Conservation (phyloP, 176 grass and related monocot genomes). For the Carex pumila region DNA sequence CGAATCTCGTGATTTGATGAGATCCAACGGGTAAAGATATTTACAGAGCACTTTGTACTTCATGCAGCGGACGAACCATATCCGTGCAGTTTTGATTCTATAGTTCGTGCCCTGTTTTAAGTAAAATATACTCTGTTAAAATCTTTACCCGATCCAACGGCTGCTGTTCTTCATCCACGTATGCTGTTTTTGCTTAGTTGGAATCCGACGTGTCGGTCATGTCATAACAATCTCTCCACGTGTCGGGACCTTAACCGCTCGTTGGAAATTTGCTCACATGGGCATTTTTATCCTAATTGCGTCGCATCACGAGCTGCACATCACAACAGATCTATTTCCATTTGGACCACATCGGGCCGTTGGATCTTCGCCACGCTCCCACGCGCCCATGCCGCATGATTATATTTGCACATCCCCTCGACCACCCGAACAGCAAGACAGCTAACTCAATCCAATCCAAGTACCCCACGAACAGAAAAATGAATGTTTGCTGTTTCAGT, state of each 20-base stretch:
- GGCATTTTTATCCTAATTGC: neutral
- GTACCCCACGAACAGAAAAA: neutral
- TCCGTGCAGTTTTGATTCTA: too few relatives aligned
- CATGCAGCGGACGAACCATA: too few relatives aligned
- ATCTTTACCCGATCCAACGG: neutral
- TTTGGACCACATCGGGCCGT: neutral
- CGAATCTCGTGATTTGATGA: neutral
- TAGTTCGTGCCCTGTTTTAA: too few relatives aligned
- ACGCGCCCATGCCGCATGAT: slow-evolving; percentile 49
- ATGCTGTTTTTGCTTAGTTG: neutral
- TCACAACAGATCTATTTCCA: slow-evolving; percentile 30
- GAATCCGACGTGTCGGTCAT: slow-evolving; percentile 17
- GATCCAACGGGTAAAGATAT: neutral
- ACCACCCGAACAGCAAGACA: neutral
- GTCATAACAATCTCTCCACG: slow-evolving; percentile 31
- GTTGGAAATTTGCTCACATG: slow-evolving; percentile 43
- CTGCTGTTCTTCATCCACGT: too few relatives aligned
- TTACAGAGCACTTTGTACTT: too few relatives aligned
- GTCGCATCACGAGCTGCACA: neutral
- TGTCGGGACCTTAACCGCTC: slow-evolving; percentile 19
- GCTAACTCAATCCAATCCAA: neutral
- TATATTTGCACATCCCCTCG: slow-evolving; percentile 14
- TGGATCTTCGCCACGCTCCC: neutral
- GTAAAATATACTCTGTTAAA: too few relatives aligned
- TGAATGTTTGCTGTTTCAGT: neutral